Percentiles rank a stretch among this genome's conserved stretches.
Evolutionary conservation across 1,284 basidiomycete species (phyloP).

Genomic region (Trametes sp.): DNA sequence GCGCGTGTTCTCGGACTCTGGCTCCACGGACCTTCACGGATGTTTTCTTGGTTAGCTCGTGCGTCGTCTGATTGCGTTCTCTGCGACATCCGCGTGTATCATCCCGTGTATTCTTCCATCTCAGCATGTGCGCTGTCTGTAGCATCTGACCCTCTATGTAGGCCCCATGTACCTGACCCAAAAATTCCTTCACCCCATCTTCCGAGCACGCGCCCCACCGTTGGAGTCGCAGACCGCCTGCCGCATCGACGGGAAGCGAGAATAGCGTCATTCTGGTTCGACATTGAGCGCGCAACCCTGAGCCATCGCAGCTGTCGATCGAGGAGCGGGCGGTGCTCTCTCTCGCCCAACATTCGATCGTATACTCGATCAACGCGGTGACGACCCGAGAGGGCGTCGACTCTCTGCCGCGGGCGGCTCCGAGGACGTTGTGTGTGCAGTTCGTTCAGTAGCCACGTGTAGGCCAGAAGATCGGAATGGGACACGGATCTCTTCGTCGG

Average conservation of each 20-base stretch:
- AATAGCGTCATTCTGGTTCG: not conserved
- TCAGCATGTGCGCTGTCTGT: constrained; percentile 22
- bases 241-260: not conserved
- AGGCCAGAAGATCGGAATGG: not conserved
- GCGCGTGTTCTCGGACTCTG: constrained; percentile 10
- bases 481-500: constrained; percentile 10
- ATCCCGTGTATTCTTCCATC: constrained; percentile 16
- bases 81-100: constrained; percentile 4
- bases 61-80: constrained; percentile 2
- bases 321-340: not conserved
- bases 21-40: constrained; percentile 1
- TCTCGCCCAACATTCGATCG: not conserved
- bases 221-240: not conserved
- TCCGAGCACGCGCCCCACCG: not conserved
- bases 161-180: constrained; percentile 2
- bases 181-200: not conserved
- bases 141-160: constrained; percentile 27
- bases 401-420: constrained; percentile 3
- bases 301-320: not conserved
- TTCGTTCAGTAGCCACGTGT: constrained; percentile 29
- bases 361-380: constrained; percentile 1
- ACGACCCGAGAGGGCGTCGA: not conserved
- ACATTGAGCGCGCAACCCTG: not conserved
- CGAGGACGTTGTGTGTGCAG: not conserved
- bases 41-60: constrained; percentile 8